A percentile compares a stretch with the other conserved stretches of the same genome.
phyloP scores from a whole-genome alignment of 257 asterid genomes.

The Echites panduratus region DNA sequence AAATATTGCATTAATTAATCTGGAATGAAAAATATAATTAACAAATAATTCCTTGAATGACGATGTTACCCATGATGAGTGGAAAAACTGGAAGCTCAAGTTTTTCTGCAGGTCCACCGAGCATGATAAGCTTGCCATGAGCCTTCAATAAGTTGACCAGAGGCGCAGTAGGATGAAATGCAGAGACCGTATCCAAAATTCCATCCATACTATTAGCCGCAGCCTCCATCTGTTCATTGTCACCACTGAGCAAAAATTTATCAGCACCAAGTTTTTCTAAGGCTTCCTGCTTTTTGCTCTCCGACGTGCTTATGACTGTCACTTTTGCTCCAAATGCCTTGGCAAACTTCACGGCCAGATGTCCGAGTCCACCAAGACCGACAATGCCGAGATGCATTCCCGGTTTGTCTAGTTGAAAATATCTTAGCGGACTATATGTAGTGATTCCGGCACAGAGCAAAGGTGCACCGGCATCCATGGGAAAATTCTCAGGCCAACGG shows the following conservation, averaged over 20 bases:
- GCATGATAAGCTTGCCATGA: constrained; percentile 28
- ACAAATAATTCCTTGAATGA: too few relatives aligned
- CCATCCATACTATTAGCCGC: constrained; percentile 36
- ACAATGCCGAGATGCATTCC: constrained; percentile 43
- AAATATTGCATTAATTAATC: too few relatives aligned
- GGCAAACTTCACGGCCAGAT: constrained; percentile 41
- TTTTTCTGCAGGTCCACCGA: constrained; percentile 27
- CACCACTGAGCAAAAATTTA: constrained; percentile 35
- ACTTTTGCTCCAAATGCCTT: constrained; percentile 44
- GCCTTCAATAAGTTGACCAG: constrained; percentile 22
- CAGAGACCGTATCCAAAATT: constrained; percentile 28
- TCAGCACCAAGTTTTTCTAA: constrained; percentile 38
- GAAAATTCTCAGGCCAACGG: constrained; percentile 43
- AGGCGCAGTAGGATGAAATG: constrained; percentile 26
- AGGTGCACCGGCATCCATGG: constrained; percentile 43
- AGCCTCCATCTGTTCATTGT: constrained; percentile 40
- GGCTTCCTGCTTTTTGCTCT: constrained; percentile 40
- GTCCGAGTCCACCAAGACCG: constrained; percentile 56
- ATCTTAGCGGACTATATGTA: constrained; percentile 35
- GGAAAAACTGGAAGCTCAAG: constrained; percentile 24
- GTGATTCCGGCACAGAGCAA: constrained; percentile 52
- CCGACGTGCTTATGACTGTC: constrained; percentile 44
- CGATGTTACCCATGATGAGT: constrained; percentile 16
- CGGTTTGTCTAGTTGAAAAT: constrained; percentile 42
- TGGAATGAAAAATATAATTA: too few relatives aligned